Evolutionary conservation across 495 filamentous ascomycete species (phyloP).

Genomic region (Annulohypoxylon maeteangense): DNA sequence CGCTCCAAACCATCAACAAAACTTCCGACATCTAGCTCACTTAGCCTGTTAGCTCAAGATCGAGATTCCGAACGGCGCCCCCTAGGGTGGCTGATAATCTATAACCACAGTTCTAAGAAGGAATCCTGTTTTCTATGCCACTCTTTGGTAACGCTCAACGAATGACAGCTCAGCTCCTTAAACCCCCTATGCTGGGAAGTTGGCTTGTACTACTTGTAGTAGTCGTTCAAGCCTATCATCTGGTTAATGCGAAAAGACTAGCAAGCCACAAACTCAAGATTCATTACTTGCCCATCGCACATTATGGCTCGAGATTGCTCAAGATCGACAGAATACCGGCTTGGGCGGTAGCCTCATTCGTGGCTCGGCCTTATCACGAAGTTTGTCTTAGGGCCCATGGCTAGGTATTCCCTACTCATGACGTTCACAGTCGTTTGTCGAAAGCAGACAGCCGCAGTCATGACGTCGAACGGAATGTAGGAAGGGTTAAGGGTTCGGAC

Average conservation of each 20-base stretch:
- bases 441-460: conserved; percentile 17
- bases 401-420: conserved; percentile 43
- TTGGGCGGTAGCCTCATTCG: conserved; percentile 35
- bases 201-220: background rate
- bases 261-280: conserved; percentile 34
- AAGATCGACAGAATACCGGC: conserved; percentile 26
- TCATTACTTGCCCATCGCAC: conserved; percentile 27
- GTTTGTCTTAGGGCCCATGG: conserved; percentile 24
- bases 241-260: conserved; percentile 1
- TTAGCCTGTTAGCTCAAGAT: conserved; percentile 18
- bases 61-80: conserved; percentile 38
- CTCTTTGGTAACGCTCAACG: conserved; percentile 2
- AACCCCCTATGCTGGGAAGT: background rate
- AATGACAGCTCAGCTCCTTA: conserved; percentile 11
- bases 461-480: conserved; percentile 44
- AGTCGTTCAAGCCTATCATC: background rate
- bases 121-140: conserved; percentile 38
- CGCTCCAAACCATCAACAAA: background rate
- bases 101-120: background rate
- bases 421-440: conserved; percentile 30
- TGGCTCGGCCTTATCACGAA: conserved; percentile 41
- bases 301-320: conserved; percentile 16
- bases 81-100: conserved; percentile 11
- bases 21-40: background rate
- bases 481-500: conserved; percentile 18